These are phyloP conservation scores for Brassica rapa DNA, from an alignment of 345 rosid species.

Conservation along the genomic window DNA sequence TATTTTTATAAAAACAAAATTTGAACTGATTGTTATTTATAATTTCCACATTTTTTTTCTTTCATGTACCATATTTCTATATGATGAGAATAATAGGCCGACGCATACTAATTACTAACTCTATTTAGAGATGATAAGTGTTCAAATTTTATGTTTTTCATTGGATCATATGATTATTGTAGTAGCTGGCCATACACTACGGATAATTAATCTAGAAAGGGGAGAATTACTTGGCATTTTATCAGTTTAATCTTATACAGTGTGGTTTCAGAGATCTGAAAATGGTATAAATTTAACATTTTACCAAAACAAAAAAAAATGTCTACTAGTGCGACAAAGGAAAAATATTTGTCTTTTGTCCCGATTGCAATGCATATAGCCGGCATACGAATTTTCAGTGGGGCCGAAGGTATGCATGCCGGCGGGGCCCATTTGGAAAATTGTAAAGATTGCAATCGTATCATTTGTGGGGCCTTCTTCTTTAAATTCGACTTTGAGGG, in stretches of 20 bases:
- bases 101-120: not conserved
- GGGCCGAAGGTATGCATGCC: slow-evolving; percentile 36
- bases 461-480: slow-evolving; percentile 12
- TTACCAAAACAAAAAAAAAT: too few relatives aligned
- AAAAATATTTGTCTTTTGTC: not conserved
- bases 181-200: too few relatives aligned
- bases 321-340: slow-evolving; percentile 2
- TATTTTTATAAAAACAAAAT: too few relatives aligned
- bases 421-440: slow-evolving; percentile 21
- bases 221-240: too few relatives aligned
- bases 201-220: too few relatives aligned
- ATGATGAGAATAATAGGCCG: not conserved
- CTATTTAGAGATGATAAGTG: not conserved
- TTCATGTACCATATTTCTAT: not conserved
- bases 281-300: too few relatives aligned
- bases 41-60: not conserved
- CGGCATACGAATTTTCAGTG: slow-evolving; percentile 35
- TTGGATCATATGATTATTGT: not conserved
- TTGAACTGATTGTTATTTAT: not conserved
- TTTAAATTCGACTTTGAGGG: slow-evolving; percentile 27
- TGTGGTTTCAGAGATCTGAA: too few relatives aligned
- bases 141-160: not conserved
- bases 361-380: slow-evolving; percentile 17
- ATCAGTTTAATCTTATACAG: too few relatives aligned
- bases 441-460: slow-evolving; percentile 28